Percentiles rank a stretch among this genome's conserved stretches.
These are phyloP conservation scores for Penicillium steckii DNA, from an alignment of 495 filamentous ascomycete genomes.

Conservation along the genomic window DNA sequence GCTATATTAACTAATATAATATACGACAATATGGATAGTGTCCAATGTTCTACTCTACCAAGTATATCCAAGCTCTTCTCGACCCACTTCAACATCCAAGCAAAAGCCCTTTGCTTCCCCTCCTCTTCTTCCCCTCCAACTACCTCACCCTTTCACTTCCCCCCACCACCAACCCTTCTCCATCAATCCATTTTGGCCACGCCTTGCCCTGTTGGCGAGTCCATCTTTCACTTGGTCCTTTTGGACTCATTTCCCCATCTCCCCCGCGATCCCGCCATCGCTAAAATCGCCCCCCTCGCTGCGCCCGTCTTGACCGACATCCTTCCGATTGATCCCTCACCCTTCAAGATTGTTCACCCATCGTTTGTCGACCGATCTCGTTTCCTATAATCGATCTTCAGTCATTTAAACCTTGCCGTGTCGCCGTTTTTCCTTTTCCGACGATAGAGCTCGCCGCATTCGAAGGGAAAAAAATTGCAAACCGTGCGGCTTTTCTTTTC, in stretches of 20 bases:
- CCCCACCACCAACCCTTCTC: slow-evolving; percentile 16
- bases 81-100: slow-evolving; percentile 25
- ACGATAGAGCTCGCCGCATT: slow-evolving; percentile 19
- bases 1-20: too few species aligned
- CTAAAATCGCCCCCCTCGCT: slow-evolving; percentile 10
- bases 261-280: not conserved
- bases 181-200: slow-evolving; percentile 4
- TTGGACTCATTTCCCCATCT: slow-evolving; percentile 8
- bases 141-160: slow-evolving; percentile 24
- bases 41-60: not conserved
- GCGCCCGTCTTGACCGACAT: slow-evolving; percentile 17
- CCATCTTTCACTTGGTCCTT: slow-evolving; percentile 7
- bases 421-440: slow-evolving; percentile 8
- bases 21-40: too few species aligned
- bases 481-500: slow-evolving; percentile 12
- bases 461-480: not conserved
- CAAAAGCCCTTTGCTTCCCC: slow-evolving; percentile 24
- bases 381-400: slow-evolving; percentile 3
- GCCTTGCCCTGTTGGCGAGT: not conserved
- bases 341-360: not conserved
- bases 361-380: slow-evolving; percentile 17
- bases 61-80: slow-evolving; percentile 25
- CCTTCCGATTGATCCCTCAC: slow-evolving; percentile 10
- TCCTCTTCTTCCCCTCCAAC: slow-evolving; percentile 16
- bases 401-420: slow-evolving; percentile 1